A percentile compares a stretch with the other conserved stretches of the same genome.
Conservation (phyloP, 2,329 filamentous ascomycete genomes). For the Cladosporium colombiae region DNA sequence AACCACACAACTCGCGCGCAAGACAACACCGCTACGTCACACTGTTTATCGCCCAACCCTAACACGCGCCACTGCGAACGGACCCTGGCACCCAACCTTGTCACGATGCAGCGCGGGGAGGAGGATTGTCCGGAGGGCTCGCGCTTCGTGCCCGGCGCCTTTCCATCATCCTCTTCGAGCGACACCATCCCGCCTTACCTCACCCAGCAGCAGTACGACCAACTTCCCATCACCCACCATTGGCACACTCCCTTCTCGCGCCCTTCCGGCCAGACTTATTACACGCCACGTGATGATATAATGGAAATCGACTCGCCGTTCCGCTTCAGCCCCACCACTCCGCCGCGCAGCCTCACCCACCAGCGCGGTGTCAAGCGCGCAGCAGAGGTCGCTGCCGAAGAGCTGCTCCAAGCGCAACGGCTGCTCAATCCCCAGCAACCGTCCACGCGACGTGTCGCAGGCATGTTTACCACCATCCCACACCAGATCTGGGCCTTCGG, state of each 20-base stretch:
- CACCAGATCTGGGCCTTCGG: neutral
- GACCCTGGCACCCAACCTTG: neutral
- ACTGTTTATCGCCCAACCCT: neutral
- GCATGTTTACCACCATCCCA: constrained; percentile 15
- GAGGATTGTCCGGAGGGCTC: neutral
- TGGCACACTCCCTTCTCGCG: neutral
- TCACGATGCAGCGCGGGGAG: neutral
- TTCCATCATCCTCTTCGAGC: neutral
- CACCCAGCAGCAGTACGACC: neutral
- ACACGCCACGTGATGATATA: constrained; percentile 1
- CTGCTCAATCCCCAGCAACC: constrained; percentile 2
- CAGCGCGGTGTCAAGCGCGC: constrained; percentile 13
- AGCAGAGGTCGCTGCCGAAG: neutral
- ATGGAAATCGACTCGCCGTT: neutral
- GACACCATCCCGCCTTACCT: neutral
- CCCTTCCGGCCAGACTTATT: neutral
- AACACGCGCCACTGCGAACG: neutral
- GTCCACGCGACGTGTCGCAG: neutral
- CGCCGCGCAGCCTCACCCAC: constrained; percentile 1
- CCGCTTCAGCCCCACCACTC: neutral
- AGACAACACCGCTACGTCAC: neutral
- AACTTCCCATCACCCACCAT: neutral
- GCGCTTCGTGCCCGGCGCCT: neutral
- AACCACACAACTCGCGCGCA: neutral
- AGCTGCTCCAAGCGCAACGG: neutral